phyloP scores from a whole-genome alignment of 2,329 filamentous ascomycete genomes.

The Zymoseptoria brevis region DNA sequence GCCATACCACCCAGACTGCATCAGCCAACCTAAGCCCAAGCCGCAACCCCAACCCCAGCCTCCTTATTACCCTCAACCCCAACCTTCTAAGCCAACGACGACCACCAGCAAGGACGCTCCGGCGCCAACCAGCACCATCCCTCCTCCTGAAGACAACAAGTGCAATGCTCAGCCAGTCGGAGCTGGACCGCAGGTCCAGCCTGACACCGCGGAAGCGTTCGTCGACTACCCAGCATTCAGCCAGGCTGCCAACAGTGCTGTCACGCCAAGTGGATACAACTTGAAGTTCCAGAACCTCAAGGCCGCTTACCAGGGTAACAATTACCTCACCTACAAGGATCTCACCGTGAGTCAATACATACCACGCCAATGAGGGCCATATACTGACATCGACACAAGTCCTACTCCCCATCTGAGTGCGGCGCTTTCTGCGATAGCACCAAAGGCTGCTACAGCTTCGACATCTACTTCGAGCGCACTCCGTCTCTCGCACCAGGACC shows the following conservation, averaged over 20 bases:
- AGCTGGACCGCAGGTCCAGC: constrained; percentile 1
- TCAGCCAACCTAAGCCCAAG: not conserved
- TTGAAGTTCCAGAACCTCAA: constrained; percentile 8
- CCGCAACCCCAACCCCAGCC: not conserved
- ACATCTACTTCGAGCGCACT: constrained; percentile 30
- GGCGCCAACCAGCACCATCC: not conserved
- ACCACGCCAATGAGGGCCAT: constrained; percentile 23
- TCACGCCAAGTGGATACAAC: constrained; percentile 6
- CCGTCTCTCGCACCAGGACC: constrained; percentile 26
- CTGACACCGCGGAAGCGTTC: constrained; percentile 7
- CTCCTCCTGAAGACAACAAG: not conserved
- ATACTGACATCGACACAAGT: constrained; percentile 28
- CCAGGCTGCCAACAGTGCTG: constrained; percentile 7
- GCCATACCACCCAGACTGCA: not conserved
- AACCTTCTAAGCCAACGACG: not conserved
- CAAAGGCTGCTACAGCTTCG: constrained; percentile 29
- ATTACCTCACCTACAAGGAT: constrained; percentile 18
- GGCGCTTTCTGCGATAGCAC: constrained; percentile 27
- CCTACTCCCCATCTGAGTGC: constrained; percentile 27
- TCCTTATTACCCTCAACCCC: too few species aligned
- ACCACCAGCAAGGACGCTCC: not conserved
- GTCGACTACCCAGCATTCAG: constrained; percentile 11
- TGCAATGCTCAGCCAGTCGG: not conserved
- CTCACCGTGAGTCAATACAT: constrained; percentile 19
- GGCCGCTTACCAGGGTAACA: constrained; percentile 8